Evolutionary conservation across 1,139 yeast species (phyloP), one percentile per base, ranked within the genome.

Genomic region (Hyphopichia khmerensis): DNA sequence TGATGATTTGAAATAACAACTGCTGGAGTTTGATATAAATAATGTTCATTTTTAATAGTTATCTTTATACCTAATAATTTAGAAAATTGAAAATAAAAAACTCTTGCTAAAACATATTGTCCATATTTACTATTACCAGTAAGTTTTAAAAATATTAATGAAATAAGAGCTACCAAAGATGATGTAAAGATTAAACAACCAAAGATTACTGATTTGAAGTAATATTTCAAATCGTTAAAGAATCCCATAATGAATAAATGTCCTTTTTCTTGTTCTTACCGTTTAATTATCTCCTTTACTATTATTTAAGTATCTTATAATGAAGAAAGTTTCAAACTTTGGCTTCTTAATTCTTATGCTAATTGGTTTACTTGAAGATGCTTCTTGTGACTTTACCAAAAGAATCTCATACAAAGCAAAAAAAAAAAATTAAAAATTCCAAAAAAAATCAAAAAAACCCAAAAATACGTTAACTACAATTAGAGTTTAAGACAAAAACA

Each of bases 1-100:
- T 95, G 99, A 67, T 95, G 99, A 67, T 95, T 95, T 14, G 95
- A 81, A 7, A 95, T 72, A 47, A 88, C 76, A 46, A 95, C 81
- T 6, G 95, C 96, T 2, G 99, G 98, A 26, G 73, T 64, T 43
- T 82, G 79, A 11, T 79, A 79, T 49, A 73, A 65, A 45, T 62
- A 58, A 33, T 72, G 56, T 43, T 62, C 77, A 56, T 87, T 83
- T 48, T 80, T 81, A 44, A 95, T 67, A 40, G 75, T 79, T 45
- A 93, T 80, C 48, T 75, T 81, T 48, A 90, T 71, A 0, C 96
- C 93, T 61, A 91, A 65, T 2, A 84, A 42, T 3, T 68, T 60
- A 31, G 87, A 78, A 62, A 86, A 76, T 3, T 80, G 57, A 51
- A 67, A 62, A 61, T 87, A 86, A 59, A 87, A 91, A 34, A 83